Evolutionary conservation across 2,329 filamentous ascomycete genomes (phyloP).

Genomic region (Arthroderma sp.): DNA sequence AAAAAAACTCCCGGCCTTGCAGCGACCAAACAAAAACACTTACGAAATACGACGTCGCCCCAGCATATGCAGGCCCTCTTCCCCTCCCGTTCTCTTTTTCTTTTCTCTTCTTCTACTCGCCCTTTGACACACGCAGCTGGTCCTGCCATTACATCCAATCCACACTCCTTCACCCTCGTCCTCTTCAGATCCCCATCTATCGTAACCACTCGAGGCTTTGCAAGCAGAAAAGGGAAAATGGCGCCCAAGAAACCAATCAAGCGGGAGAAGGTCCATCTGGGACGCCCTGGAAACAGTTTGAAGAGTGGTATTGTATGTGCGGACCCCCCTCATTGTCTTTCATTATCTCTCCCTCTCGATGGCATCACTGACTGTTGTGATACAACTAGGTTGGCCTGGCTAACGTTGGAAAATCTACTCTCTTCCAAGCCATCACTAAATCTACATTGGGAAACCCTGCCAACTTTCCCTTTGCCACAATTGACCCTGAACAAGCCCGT

Average conservation of each 20-base stretch:
- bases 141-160: slow-evolving; percentile 40
- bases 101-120: slow-evolving; percentile 28
- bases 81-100: slow-evolving; percentile 4
- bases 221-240: slow-evolving; percentile 62
- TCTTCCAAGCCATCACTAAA: slow-evolving; percentile 99
- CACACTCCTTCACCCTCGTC: slow-evolving; percentile 21
- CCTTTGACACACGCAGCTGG: slow-evolving; percentile 46
- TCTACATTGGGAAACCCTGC: slow-evolving; percentile 94
- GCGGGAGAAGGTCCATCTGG: slow-evolving; percentile 93
- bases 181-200: not conserved
- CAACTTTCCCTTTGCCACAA: slow-evolving; percentile 98
- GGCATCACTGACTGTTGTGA: slow-evolving; percentile 12
- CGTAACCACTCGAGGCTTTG: slow-evolving; percentile 32
- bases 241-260: slow-evolving; percentile 84
- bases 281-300: slow-evolving; percentile 90
- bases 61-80: not conserved
- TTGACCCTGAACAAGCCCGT: slow-evolving; percentile 94
- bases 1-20: not conserved
- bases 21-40: not conserved
- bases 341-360: slow-evolving; percentile 16
- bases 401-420: slow-evolving; percentile 97
- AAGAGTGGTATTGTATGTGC: slow-evolving; percentile 96
- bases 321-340: slow-evolving; percentile 33
- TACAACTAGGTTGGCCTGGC: slow-evolving; percentile 73
- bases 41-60: not conserved